These are phyloP conservation scores for Geranium brycei DNA, from an alignment of 345 rosid genomes.

Conservation along the genomic window DNA sequence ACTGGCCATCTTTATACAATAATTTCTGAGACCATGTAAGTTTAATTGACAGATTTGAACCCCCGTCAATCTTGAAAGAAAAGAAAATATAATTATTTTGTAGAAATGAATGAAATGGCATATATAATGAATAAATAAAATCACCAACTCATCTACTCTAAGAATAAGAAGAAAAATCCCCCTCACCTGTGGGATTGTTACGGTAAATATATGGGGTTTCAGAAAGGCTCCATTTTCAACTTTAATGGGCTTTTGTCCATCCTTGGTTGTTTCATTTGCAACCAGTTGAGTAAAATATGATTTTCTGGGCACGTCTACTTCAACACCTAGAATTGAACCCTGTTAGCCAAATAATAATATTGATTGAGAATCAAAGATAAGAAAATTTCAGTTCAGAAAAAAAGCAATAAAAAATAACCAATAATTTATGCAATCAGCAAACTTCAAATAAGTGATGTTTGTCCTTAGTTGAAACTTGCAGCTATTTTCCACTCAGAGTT, in stretches of 20 bases:
- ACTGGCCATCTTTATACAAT: slow-evolving; percentile 40
- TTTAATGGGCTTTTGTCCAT: slow-evolving; percentile 21
- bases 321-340: slow-evolving; percentile 97
- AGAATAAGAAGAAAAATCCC: too few species aligned
- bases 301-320: slow-evolving; percentile 53
- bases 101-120: background rate
- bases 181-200: slow-evolving; percentile 62
- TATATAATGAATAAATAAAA: background rate
- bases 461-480: background rate
- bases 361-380: slow-evolving; percentile 16
- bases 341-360: slow-evolving; percentile 54
- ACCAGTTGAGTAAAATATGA: slow-evolving; percentile 45
- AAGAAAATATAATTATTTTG: background rate
- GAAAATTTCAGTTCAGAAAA: background rate
- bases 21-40: slow-evolving; percentile 74
- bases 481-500: too few species aligned
- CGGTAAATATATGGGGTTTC: slow-evolving; percentile 55
- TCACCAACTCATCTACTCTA: too few species aligned
- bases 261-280: slow-evolving; percentile 26
- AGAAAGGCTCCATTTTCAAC: slow-evolving; percentile 52
- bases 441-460: background rate
- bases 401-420: too few species aligned
- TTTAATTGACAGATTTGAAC: slow-evolving; percentile 52
- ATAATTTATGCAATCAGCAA: background rate
- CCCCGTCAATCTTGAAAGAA: slow-evolving; percentile 59